Evolutionary conservation across 768 basidiomycete genomes (phyloP), one percentile per base, ranked within the genome.

Genomic region (Mycena rosella): DNA sequence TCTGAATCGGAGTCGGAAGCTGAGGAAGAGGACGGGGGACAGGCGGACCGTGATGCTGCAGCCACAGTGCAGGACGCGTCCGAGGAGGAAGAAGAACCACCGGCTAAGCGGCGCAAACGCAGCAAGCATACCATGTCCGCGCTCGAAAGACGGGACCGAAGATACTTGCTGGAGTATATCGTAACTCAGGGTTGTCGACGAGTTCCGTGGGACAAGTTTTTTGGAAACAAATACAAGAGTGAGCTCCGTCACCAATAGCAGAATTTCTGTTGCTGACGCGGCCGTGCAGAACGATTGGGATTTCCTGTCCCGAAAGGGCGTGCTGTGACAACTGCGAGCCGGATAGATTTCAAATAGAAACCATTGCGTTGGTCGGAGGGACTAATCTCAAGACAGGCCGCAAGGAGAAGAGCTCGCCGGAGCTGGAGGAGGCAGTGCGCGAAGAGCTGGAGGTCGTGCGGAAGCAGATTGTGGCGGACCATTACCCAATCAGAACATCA

Each of bases 281-380:
- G 17, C 57, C 38, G 14, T 48, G 17, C 48, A 65, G 64, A 47
- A n/a, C 27, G 17, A 9, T 26, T 67, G 45, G 15, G 11, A 15
- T 38, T 36, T 7, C 56, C 42, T 0, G 49, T 58, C 1, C 49
- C 66, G 1, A 29, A 29, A 2, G 60, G 56, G 3, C 62, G 2
- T 71, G 70, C 32, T 71, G 70, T 36, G 70, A 72, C 17, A 68
- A 68, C 53, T 72, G 70, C 36, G 26, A 49, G 13, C 70, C 70
- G 18, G 67, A 67, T 6, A 24, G 20, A 0, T 63, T 67, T 42
- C 0, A 24, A 47, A 22, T 71, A 0, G 44, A 44, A 24, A 67
- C 7, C 0, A 60, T 71, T 22, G 54, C 22, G 1, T 45, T 63
- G 1, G 34, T 52, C 0, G 60, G 49, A 5, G 60, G 26, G 1